A percentile compares a stretch with the other conserved stretches of the same genome.
These are phyloP conservation scores for Phytophthora ohioensis DNA, from an alignment of 352 stramenopile species.

Conservation along the genomic window DNA sequence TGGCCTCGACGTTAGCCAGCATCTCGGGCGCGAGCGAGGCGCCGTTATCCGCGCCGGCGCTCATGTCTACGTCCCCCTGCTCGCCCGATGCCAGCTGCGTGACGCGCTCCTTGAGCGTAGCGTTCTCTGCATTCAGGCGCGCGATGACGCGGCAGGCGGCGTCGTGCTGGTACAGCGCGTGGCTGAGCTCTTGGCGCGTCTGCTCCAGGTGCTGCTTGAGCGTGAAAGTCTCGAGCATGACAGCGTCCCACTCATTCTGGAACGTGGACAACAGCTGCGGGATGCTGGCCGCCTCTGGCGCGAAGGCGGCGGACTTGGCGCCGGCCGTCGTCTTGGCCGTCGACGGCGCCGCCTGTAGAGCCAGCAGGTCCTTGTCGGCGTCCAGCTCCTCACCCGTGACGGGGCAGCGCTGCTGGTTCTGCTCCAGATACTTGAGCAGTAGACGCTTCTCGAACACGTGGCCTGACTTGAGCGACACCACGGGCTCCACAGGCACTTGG, in stretches of 20 bases:
- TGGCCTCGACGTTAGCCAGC: slow-evolving; percentile 66
- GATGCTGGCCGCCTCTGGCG: slow-evolving; percentile 61
- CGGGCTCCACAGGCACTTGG: slow-evolving; percentile 83
- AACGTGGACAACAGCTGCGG: slow-evolving; percentile 80
- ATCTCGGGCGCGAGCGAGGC: slow-evolving; percentile 46
- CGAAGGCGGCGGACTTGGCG: slow-evolving; percentile 28
- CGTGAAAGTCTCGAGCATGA: slow-evolving; percentile 96
- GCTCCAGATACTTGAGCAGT: slow-evolving; percentile 81
- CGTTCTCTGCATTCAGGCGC: slow-evolving; percentile 86
- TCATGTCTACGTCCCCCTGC: slow-evolving; percentile 67
- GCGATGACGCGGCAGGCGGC: slow-evolving; percentile 96
- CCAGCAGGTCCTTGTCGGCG: slow-evolving; percentile 67
- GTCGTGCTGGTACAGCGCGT: slow-evolving; percentile 97
- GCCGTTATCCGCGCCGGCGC: not conserved
- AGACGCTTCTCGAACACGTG: slow-evolving; percentile 91
- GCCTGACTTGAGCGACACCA: slow-evolving; percentile 85
- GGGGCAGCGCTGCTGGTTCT: slow-evolving; percentile 78
- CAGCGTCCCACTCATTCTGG: slow-evolving; percentile 94
- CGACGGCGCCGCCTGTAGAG: slow-evolving; percentile 53
- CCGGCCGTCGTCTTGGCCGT: slow-evolving; percentile 6
- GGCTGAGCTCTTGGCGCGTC: slow-evolving; percentile 94
- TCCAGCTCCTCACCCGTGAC: slow-evolving; percentile 75
- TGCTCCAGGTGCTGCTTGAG: slow-evolving; percentile 95
- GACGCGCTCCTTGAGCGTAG: slow-evolving; percentile 53
- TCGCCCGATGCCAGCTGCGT: slow-evolving; percentile 24